Evolutionary conservation across 1,284 basidiomycete genomes (phyloP).

Genomic region (Gomphus sp.): DNA sequence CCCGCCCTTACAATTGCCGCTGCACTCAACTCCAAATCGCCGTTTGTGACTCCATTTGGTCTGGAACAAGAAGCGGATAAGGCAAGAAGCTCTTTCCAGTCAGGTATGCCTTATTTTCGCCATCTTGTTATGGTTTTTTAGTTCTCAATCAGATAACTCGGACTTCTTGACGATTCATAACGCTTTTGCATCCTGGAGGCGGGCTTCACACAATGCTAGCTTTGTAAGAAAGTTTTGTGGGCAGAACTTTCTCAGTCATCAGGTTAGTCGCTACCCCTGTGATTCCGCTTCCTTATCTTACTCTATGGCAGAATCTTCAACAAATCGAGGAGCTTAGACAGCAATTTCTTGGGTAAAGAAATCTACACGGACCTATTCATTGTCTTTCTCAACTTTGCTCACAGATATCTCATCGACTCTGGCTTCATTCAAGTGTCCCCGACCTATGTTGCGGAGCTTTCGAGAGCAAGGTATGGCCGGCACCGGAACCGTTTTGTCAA

Average conservation of each 20-base stretch:
- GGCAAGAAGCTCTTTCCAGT: slow-evolving; percentile 76
- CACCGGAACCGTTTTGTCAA: slow-evolving; percentile 69
- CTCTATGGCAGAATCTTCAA: slow-evolving; percentile 62
- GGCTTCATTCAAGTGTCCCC: slow-evolving; percentile 72
- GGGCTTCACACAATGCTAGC: slow-evolving; percentile 57
- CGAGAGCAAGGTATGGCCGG: slow-evolving; percentile 68
- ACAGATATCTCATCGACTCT: slow-evolving; percentile 78
- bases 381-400: slow-evolving; percentile 4
- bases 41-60: slow-evolving; percentile 87
- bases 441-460: slow-evolving; percentile 59
- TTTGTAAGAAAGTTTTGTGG: slow-evolving; percentile 73
- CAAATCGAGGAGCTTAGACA: slow-evolving; percentile 97
- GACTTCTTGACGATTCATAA: slow-evolving; percentile 94
- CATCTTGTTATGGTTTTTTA: slow-evolving; percentile 3
- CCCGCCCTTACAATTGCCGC: slow-evolving; percentile 95
- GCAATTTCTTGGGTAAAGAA: slow-evolving; percentile 74
- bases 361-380: slow-evolving; percentile 3
- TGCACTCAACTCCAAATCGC: slow-evolving; percentile 87
- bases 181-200: slow-evolving; percentile 84
- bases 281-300: background rate
- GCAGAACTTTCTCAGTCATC: slow-evolving; percentile 79
- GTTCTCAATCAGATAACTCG: slow-evolving; percentile 62
- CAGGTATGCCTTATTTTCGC: slow-evolving; percentile 37
- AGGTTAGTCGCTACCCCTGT: slow-evolving; percentile 33
- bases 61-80: slow-evolving; percentile 81